These are phyloP conservation scores for Exobasidium cylindrosporum DNA, from an alignment of 1,284 basidiomycete species.

Conservation along the genomic window DNA sequence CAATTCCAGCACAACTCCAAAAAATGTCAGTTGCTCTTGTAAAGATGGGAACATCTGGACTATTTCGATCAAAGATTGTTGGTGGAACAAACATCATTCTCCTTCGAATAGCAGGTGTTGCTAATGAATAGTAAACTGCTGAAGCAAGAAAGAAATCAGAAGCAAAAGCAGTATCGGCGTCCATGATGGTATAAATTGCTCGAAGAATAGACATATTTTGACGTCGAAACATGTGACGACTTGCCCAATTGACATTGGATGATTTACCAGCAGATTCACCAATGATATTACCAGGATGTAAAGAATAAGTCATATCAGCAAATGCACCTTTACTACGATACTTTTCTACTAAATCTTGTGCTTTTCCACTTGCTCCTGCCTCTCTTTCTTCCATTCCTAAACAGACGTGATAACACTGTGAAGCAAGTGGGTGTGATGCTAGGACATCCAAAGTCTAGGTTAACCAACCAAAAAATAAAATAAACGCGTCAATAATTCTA, in stretches of 20 bases:
- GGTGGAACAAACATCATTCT: constrained; percentile 47
- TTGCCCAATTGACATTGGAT: constrained; percentile 52
- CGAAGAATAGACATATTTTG: constrained; percentile 1
- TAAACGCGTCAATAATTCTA: background rate
- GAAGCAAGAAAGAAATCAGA: constrained; percentile 52
- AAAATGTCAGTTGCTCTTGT: constrained; percentile 52
- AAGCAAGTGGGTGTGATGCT: constrained; percentile 48
- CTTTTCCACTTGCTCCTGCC: constrained; percentile 42
- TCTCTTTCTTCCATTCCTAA: constrained; percentile 54
- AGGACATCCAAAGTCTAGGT: constrained; percentile 48
- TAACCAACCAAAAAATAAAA: no score
- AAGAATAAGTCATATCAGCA: constrained; percentile 43
- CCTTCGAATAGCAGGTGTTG: constrained; percentile 29
- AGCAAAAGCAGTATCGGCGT: constrained; percentile 53
- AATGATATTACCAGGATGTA: constrained; percentile 48
- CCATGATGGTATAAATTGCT: constrained; percentile 48
- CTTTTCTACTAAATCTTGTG: constrained; percentile 36
- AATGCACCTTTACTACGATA: constrained; percentile 33
- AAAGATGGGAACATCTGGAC: constrained; percentile 46
- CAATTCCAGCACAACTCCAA: constrained; percentile 48
- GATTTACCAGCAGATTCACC: constrained; percentile 52
- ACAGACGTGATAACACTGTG: constrained; percentile 47
- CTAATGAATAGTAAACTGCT: constrained; percentile 46
- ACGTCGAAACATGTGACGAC: constrained; percentile 33
- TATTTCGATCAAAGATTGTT: constrained; percentile 54